Base-by-base conservation (phyloP, 1,284 basidiomycete genomes). In the Schizophyllum amplum region DNA sequence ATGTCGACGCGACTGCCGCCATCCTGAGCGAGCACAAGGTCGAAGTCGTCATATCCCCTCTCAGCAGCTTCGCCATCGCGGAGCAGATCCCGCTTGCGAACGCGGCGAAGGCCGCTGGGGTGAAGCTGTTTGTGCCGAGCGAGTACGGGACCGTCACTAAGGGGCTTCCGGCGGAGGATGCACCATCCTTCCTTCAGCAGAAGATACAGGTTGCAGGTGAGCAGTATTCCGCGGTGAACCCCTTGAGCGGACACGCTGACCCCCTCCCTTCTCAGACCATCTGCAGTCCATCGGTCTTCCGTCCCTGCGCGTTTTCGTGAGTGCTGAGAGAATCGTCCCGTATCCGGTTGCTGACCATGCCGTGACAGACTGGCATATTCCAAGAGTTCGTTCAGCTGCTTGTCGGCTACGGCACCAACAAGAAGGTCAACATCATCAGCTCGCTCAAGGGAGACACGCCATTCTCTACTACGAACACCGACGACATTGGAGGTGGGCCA, bases 81-180 rank as follows among this genome's bases (percentile, higher is more conserved):
- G 63, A 64, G 53, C 68, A 71, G 59, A 51, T 54, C 1, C 24
- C 60, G 0, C 54, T 69, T n/a, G 66, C 63, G 9, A 59, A 64
- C 7, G 66, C 66, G 0, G 64, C 68, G 9, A 68, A 70, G 57
- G 56, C 55, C 5, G 66, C 66, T 0, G 68, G 65, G 11, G 67
- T 69, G 5, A 63, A 67, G 55, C 60, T 69, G 25, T 71, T 69
- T 55, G 65, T 65, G 20, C 69, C 68, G 1, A 68, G 66, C 42
- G 68, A 69, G 57, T 69, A 62, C 42, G 68, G 68, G 26, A 23
- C 5, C 22, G 47, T 68, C 9, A 63, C 59, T 11, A 52, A 60
- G 22, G 67, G 66, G 1, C 61, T 66, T 2, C 65, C 63, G 48
- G 11, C 11, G 5, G 63, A 63, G 0, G 63, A 63, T 17, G 63